Evolutionary conservation across 2,329 filamentous ascomycete genomes (phyloP).

Genomic region (Aureobasidium musti): DNA sequence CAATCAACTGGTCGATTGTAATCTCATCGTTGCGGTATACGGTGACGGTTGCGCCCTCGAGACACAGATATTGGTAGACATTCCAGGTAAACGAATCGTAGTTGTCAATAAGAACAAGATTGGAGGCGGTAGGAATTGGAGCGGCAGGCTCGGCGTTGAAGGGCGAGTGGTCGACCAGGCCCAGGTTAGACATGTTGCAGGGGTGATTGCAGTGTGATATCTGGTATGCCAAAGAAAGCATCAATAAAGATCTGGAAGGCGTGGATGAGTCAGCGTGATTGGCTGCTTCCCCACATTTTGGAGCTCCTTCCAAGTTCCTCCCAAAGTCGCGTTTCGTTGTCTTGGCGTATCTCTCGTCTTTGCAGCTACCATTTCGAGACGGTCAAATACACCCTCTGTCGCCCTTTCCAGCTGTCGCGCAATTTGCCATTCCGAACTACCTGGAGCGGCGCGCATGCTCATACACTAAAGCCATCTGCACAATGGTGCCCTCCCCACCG

Average conservation of each 20-base stretch:
- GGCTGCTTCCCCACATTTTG: background rate
- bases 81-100: constrained; percentile 99
- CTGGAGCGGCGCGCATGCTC: constrained; percentile 23
- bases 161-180: constrained; percentile 78
- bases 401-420: constrained; percentile 7
- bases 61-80: constrained; percentile 94
- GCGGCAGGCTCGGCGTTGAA: constrained; percentile 75
- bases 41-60: constrained; percentile 90
- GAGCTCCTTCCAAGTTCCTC: constrained; percentile 2
- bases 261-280: constrained; percentile 17
- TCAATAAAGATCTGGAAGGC: constrained; percentile 14
- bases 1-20: constrained; percentile 77
- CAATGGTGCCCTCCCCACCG: constrained; percentile 29
- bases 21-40: constrained; percentile 94
- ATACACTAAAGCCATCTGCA: constrained; percentile 9
- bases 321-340: constrained; percentile 15
- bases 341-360: constrained; percentile 17
- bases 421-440: background rate
- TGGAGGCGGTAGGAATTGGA: constrained; percentile 76
- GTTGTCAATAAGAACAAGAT: constrained; percentile 95
- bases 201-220: too few relatives aligned
- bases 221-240: background rate
- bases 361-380: background rate
- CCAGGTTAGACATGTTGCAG: constrained; percentile 38
- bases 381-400: background rate